Evolutionary conservation across 768 basidiomycete species (phyloP).

Genomic region (Russula emetica): DNA sequence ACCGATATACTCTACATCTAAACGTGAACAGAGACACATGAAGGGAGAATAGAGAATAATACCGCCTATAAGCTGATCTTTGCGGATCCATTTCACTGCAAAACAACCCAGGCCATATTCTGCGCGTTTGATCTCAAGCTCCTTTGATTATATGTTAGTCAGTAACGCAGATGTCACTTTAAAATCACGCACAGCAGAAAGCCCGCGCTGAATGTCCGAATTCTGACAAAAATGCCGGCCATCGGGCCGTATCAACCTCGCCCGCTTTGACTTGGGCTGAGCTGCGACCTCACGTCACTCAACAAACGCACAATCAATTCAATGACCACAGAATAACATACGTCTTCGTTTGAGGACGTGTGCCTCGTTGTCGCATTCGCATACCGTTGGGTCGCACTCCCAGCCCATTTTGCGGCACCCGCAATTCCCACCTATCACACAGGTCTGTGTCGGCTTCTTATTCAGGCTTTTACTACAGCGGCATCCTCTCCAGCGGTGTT

Average conservation of each 20-base stretch:
- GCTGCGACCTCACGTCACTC: neutral
- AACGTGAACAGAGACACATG: neutral
- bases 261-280: neutral
- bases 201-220: constrained; percentile 19
- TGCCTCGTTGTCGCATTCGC: constrained; percentile 48
- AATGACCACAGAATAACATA: neutral
- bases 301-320: neutral
- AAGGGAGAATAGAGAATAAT: neutral
- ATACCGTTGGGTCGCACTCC: constrained; percentile 70
- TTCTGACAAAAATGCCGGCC: constrained; percentile 7
- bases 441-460: constrained; percentile 31
- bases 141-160: neutral
- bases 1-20: constrained; percentile 56
- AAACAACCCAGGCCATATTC: constrained; percentile 55
- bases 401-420: constrained; percentile 47
- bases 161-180: neutral
- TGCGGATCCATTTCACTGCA: constrained; percentile 11
- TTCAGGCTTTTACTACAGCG: constrained; percentile 32
- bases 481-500: constrained; percentile 55
- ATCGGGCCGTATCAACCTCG: neutral
- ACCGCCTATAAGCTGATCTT: constrained; percentile 30
- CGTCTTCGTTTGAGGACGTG: neutral
- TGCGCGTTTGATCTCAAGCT: constrained; percentile 22
- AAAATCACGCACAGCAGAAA: constrained; percentile 5
- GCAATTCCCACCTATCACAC: constrained; percentile 38